These are phyloP conservation scores for Cucumis cinereus DNA, from an alignment of 306 rosid genomes.

Conservation along the genomic window DNA sequence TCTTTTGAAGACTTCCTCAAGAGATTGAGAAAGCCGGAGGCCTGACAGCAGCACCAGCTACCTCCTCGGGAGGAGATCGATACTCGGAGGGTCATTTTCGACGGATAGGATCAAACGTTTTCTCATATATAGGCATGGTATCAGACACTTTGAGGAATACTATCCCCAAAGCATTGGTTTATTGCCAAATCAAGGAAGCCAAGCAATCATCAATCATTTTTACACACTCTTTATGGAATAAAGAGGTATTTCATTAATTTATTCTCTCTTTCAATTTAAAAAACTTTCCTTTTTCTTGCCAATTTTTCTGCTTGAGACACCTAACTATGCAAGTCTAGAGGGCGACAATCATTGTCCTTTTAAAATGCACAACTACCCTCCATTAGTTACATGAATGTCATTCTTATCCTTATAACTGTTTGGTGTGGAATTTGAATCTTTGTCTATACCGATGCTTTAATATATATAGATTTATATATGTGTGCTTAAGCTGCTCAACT, in stretches of 20 bases:
- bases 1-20: conserved; percentile 85
- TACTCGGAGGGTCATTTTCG: conserved; percentile 74
- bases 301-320: not conserved
- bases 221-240: conserved; percentile 67
- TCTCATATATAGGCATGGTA: conserved; percentile 78
- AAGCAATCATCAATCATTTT: conserved; percentile 62
- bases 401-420: not conserved
- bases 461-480: no score
- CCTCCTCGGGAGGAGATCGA: conserved; percentile 39
- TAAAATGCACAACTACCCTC: no score
- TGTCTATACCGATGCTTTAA: not conserved
- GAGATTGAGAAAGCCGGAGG: conserved; percentile 58
- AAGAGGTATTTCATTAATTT: conserved; percentile 45
- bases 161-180: conserved; percentile 91
- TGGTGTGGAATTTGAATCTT: not conserved
- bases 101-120: conserved; percentile 80
- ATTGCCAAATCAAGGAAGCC: conserved; percentile 87
- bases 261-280: not conserved
- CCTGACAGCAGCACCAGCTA: not conserved
- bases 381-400: no score
- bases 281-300: not conserved
- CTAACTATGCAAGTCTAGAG: no score
- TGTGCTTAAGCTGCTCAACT: no score
- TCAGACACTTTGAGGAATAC: conserved; percentile 73
- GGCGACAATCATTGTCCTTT: no score